Evolutionary conservation across 768 basidiomycete genomes (phyloP).

Genomic region (Suillus spraguei): DNA sequence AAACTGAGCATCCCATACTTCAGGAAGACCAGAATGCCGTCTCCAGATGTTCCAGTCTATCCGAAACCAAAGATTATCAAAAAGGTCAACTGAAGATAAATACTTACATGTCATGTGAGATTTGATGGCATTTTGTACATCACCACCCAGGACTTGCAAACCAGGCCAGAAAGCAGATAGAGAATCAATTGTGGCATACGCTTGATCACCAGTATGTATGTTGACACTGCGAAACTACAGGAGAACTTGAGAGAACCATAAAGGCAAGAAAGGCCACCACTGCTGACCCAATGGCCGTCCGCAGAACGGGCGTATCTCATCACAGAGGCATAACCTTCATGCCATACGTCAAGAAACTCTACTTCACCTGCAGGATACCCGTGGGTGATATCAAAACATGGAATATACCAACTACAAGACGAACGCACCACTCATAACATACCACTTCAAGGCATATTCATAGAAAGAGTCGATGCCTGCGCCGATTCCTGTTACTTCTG

Average conservation of each 20-base stretch:
- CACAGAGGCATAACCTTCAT: conserved; percentile 77
- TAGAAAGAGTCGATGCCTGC: conserved; percentile 97
- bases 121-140: conserved; percentile 88
- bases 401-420: conserved; percentile 6
- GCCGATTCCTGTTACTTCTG: conserved; percentile 81
- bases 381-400: conserved; percentile 22
- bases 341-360: conserved; percentile 83
- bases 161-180: conserved; percentile 98
- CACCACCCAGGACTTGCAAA: conserved; percentile 83
- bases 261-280: conserved; percentile 1
- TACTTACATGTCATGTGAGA: conserved; percentile 85
- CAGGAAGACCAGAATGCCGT: conserved; percentile 84
- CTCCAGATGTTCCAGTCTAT: conserved; percentile 94
- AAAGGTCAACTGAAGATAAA: neutral
- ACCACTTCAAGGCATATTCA: conserved; percentile 94
- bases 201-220: conserved; percentile 73
- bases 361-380: conserved; percentile 56
- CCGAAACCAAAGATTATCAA: conserved; percentile 11
- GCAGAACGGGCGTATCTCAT: conserved; percentile 83
- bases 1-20: conserved; percentile 85
- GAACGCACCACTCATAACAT: conserved; percentile 74
- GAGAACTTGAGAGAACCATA: conserved; percentile 8
- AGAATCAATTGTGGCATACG: conserved; percentile 86
- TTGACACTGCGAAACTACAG: conserved; percentile 83
- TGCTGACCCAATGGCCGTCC: conserved; percentile 84